A percentile compares a stretch with the other conserved stretches of the same genome.
phyloP scores from a whole-genome alignment of 176 grass and related monocot genomes.

The Aegilops bicornis region DNA sequence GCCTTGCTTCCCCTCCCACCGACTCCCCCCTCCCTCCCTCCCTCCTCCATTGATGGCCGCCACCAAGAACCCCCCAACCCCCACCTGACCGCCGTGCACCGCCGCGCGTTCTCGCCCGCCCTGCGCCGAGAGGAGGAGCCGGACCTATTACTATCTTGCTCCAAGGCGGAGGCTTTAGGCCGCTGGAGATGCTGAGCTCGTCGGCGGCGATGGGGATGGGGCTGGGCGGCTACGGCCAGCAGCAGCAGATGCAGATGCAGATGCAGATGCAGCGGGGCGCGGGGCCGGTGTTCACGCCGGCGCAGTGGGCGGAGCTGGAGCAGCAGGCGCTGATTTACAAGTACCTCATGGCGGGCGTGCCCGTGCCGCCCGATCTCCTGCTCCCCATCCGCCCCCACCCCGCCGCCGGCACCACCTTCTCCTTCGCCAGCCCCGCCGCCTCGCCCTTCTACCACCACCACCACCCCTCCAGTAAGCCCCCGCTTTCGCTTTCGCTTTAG shows the following conservation, averaged over 20 bases:
- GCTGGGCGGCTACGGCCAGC: slow-evolving; percentile 34
- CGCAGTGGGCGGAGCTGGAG: slow-evolving; percentile 98
- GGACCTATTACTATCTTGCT: background rate
- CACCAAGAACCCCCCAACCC: slow-evolving; percentile 50
- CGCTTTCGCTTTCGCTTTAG: background rate
- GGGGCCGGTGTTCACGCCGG: slow-evolving; percentile 72
- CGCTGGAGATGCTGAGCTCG: slow-evolving; percentile 63
- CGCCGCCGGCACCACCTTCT: slow-evolving; percentile 42
- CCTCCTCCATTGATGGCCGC: slow-evolving; percentile 57
- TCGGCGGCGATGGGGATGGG: slow-evolving; percentile 41
- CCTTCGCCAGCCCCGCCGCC: slow-evolving; percentile 60
- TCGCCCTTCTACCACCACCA: slow-evolving; percentile 63
- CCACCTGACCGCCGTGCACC: slow-evolving; percentile 38
- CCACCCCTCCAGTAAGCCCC: slow-evolving; percentile 66
- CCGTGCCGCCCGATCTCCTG: slow-evolving; percentile 93
- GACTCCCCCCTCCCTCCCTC: slow-evolving; percentile 17
- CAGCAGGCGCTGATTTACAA: slow-evolving; percentile 97
- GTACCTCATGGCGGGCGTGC: slow-evolving; percentile 92
- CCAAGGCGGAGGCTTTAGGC: background rate
- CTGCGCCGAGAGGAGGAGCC: background rate
- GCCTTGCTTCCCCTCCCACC: slow-evolving; percentile 16
- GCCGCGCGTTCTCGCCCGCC: background rate
- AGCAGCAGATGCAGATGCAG: slow-evolving; percentile 14
- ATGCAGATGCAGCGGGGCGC: slow-evolving; percentile 29
- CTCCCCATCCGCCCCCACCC: slow-evolving; percentile 66